A percentile compares a stretch with the other conserved stretches of the same genome.
Evolutionary conservation across 2,329 filamentous ascomycete genomes (phyloP).

Genomic region (Fusarium sp.): DNA sequence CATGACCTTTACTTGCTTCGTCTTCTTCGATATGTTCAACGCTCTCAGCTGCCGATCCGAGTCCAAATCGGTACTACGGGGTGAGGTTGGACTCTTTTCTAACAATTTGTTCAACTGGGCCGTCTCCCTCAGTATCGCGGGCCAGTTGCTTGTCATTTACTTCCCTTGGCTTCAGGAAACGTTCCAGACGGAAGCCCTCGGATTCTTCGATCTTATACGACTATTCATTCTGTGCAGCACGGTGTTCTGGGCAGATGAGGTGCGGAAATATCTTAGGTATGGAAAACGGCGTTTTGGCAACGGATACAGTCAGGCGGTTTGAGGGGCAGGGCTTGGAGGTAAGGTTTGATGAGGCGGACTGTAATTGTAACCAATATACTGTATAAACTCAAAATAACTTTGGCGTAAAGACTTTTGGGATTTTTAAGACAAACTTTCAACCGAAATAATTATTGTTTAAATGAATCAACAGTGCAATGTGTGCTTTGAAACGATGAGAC

Average conservation of each 20-base stretch:
- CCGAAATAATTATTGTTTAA: neutral
- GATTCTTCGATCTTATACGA: constrained; percentile 74
- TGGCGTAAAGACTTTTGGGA: constrained; percentile 31
- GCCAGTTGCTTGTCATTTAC: constrained; percentile 92
- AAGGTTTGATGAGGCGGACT: constrained; percentile 8
- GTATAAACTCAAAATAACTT: constrained; percentile 15
- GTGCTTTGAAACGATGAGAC: neutral
- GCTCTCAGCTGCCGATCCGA: constrained; percentile 92
- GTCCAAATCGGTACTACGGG: constrained; percentile 84
- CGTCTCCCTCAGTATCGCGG: constrained; percentile 81
- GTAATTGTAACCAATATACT: constrained; percentile 26
- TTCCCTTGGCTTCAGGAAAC: constrained; percentile 91
- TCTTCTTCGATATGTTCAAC: constrained; percentile 99
- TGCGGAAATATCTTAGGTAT: constrained; percentile 78
- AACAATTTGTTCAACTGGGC: constrained; percentile 98
- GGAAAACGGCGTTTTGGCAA: constrained; percentile 63
- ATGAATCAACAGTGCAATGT: neutral
- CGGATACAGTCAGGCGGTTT: constrained; percentile 72
- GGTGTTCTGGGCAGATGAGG: constrained; percentile 96
- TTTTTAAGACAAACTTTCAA: neutral
- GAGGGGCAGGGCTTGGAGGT: constrained; percentile 32
- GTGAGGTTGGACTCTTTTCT: constrained; percentile 81
- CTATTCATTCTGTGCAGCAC: constrained; percentile 80
- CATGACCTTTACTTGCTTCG: constrained; percentile 99
- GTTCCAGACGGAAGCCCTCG: constrained; percentile 92